Base-by-base conservation (phyloP, 1,284 basidiomycete species). In the Cystobasidium pallidum region DNA sequence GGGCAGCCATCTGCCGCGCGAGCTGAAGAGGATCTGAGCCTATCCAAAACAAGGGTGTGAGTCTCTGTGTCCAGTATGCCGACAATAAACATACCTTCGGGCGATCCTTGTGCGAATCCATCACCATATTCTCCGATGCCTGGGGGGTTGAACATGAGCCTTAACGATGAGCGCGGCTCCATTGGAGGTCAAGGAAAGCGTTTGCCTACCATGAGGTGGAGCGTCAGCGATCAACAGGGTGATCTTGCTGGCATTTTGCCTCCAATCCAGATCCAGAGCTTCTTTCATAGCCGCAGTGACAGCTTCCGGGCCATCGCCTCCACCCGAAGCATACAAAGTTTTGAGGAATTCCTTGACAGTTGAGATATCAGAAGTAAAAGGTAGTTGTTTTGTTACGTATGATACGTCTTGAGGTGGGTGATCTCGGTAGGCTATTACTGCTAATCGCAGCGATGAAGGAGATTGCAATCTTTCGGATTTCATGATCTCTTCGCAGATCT, bases 261-360 rank as follows among this genome's bases (percentile, higher is more conserved):
- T 85, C 96, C 96, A 99, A 47, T 94, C 89, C 87, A 97, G 90
- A 11, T 83, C 81, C 76, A 94, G 80, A 17, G 89, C 89, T 76
- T 94, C 93, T 8, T 88, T 88, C 81, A 99, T 84, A 13, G 91
- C 95, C 2, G 95, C 94, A 0, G 96, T 99, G 72, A 97, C 91
- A 2, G 94, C 96, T 80, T 99, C 96, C 0, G 96, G 96, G 0
- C 96, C 95, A 84, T 99, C 95, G 13, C 95, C 95, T 32, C 96
- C 81, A 21, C 95, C 95, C 4, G 90, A 91, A 17, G 96, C 96
- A 82, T 95, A 93, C 73, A 94, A 83, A 26, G 85, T 84, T 55
- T 90, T 89, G 72, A 99, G 85, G 80, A 94, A 87, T 78, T 86
- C 88, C 78, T 97, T 91, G 34, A 98, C 90, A 78, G 90, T 86